Evolutionary conservation across 1,284 basidiomycete species (phyloP), one percentile per base, ranked within the genome.

Genomic region (Ceratobasidium sp.): DNA sequence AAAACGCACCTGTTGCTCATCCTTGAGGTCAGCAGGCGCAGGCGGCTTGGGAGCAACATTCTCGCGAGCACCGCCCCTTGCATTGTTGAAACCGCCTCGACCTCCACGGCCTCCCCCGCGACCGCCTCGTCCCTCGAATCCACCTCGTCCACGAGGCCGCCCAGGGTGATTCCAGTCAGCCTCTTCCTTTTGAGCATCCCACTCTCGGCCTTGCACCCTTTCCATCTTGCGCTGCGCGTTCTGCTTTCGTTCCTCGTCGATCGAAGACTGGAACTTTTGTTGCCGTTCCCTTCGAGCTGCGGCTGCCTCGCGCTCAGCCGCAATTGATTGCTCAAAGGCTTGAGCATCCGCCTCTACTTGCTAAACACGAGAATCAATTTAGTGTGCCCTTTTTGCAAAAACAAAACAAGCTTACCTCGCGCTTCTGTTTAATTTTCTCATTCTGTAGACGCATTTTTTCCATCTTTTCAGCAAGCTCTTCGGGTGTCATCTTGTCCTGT

Each of bases 181-280:
- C 29, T 85, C 80, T 29, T 88, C 85, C 81, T 94, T 94, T n/a
- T 89, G 90, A 37, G 91, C 90, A 81, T 94, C 92, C 92, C 92
- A 94, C 83, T 95, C 93, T n/a, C 92, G 87, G 77, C 84, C 89
- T 79, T 89, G 89, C 15, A 89, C 86, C 84, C 91, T 92, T n/a
- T 91, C 91, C 88, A 94, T 86, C 85, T 94, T 94, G 56, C 91
- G 85, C 80, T 88, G 88, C 77, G 92, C 92, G 79, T 92, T 93
- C 84, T 91, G 86, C 81, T 89, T 91, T 77, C 89, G 88, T 74
- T 83, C 86, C 59, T 88, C 86, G 1, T 86, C 90, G 74, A 87
- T 85, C 80, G 86, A 90, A 44, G 83, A 84, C 44, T 88, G 88
- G 59, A 92, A 90, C 0, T 56, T 52, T 51, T 43, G 54, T 34